Conservation (phyloP, 176 grass and related monocot genomes). For the Stipa capillata region DNA sequence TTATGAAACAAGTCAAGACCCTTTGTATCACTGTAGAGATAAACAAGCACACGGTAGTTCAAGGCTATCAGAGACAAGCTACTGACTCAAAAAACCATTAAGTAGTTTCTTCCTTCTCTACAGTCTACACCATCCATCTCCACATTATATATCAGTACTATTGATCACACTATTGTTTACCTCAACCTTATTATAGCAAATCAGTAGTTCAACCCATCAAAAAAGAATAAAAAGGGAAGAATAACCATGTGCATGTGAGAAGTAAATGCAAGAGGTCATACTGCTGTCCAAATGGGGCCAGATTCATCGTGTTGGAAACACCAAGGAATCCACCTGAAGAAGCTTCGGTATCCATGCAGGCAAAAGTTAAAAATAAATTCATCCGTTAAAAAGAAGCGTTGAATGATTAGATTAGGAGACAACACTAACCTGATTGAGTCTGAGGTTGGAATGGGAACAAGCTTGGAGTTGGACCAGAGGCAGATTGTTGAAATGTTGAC, state of each 20-base stretch:
- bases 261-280: conserved; percentile 45
- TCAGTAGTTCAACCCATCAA: background rate
- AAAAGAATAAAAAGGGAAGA: conserved; percentile 1
- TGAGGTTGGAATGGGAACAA: conserved; percentile 57
- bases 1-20: background rate
- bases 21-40: background rate
- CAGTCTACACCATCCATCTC: background rate
- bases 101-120: conserved; percentile 16
- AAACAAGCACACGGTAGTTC: background rate
- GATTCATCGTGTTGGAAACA: conserved; percentile 37
- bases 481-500: conserved; percentile 38
- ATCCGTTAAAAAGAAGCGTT: background rate
- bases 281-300: conserved; percentile 48
- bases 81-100: conserved; percentile 5
- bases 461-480: conserved; percentile 37
- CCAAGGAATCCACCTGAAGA: conserved; percentile 47
- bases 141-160: background rate
- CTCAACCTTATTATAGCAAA: background rate
- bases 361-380: conserved; percentile 6
- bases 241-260: conserved; percentile 3
- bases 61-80: background rate
- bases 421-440: conserved; percentile 51
- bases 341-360: conserved; percentile 23
- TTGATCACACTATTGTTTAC: background rate
- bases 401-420: background rate